These are phyloP conservation scores for Oldenlandia corymbosa DNA, from an alignment of 257 asterid genomes.

Conservation along the genomic window DNA sequence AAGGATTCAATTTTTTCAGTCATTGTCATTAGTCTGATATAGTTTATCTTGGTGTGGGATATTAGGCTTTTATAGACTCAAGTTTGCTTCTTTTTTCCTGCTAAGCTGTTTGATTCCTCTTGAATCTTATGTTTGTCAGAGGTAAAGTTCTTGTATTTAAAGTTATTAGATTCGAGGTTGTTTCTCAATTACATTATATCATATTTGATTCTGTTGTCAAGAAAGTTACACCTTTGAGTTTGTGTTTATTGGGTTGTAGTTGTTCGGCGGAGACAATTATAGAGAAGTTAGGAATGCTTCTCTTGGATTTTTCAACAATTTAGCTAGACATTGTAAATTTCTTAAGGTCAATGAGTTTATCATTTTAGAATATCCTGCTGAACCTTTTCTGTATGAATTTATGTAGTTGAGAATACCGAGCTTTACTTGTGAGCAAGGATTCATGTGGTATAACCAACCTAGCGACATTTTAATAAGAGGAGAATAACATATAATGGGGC, in stretches of 20 bases:
- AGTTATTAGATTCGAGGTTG: background rate
- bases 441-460: background rate
- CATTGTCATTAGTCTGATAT: background rate
- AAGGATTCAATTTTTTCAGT: background rate
- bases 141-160: background rate
- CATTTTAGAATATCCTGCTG: background rate
- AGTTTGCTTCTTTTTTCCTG: background rate
- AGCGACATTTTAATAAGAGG: background rate
- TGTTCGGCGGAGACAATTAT: background rate
- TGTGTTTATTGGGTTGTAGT: background rate
- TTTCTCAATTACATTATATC: background rate
- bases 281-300: background rate
- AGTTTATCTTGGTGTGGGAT: background rate
- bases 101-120: background rate
- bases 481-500: background rate
- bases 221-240: background rate
- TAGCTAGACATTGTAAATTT: background rate
- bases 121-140: background rate
- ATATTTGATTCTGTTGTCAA: background rate
- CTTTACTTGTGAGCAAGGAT: background rate
- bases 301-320: background rate
- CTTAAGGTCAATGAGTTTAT: background rate
- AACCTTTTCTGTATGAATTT: background rate
- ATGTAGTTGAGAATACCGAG: background rate
- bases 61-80: background rate